These are phyloP conservation scores for Pseudoneurospora amorphoporcata DNA, from an alignment of 495 filamentous ascomycete species.

Conservation along the genomic window DNA sequence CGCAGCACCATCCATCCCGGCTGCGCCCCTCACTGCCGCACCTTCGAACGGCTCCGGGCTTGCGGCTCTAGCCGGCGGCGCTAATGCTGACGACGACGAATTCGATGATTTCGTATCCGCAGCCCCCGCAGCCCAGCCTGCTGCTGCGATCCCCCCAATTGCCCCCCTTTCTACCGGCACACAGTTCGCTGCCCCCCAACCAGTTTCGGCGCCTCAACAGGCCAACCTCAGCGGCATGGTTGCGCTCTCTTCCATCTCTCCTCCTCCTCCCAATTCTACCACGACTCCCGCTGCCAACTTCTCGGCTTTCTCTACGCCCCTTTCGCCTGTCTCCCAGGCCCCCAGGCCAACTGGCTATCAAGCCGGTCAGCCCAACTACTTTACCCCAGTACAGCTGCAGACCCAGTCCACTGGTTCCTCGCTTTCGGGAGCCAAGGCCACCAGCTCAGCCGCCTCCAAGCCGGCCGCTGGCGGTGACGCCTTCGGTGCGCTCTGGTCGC, in stretches of 20 bases:
- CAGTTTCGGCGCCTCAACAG: conserved; percentile 68
- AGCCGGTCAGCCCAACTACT: conserved; percentile 82
- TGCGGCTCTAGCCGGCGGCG: conserved; percentile 36
- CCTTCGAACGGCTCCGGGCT: conserved; percentile 40
- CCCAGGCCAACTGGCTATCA: conserved; percentile 62
- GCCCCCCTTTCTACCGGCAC: conserved; percentile 58
- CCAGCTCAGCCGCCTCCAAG: conserved; percentile 36
- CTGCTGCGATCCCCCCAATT: conserved; percentile 39
- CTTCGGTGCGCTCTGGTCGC: conserved; percentile 77
- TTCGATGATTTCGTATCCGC: conserved; percentile 99
- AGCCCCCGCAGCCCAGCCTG: conserved; percentile 40
- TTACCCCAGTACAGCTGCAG: conserved; percentile 59
- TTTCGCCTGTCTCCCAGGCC: conserved; percentile 31
- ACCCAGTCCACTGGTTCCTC: conserved; percentile 17
- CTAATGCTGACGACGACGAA: conserved; percentile 79
- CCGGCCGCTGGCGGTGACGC: conserved; percentile 57
- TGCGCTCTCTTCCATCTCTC: conserved; percentile 70
- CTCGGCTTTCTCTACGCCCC: conserved; percentile 44
- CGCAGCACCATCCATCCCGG: conserved; percentile 28
- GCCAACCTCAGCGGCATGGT: conserved; percentile 70
- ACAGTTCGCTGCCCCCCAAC: conserved; percentile 71
- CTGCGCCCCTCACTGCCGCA: conserved; percentile 37
- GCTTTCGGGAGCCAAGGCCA: conserved; percentile 12
- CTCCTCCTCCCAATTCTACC: conserved; percentile 53
- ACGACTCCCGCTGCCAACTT: conserved; percentile 42